Evolutionary conservation across 2,329 filamentous ascomycete species (phyloP).

Genomic region (Sordariomycetes sp.): DNA sequence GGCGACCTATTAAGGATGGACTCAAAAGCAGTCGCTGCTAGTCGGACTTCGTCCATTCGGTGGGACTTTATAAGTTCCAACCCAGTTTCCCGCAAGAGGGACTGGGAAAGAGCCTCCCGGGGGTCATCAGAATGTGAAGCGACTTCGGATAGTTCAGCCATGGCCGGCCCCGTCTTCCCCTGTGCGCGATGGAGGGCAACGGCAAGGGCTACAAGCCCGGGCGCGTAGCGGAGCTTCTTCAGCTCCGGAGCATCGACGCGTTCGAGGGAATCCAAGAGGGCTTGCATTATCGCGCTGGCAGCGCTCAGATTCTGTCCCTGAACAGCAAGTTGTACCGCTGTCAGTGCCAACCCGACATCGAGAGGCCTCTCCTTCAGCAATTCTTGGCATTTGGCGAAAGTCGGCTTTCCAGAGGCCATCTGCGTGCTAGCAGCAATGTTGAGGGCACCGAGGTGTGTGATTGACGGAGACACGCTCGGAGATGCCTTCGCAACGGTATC

Average conservation of each 20-base stretch:
- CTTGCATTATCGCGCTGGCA: constrained; percentile 65
- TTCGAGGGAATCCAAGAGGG: constrained; percentile 64
- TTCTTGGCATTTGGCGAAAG: constrained; percentile 3
- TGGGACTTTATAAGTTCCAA: constrained; percentile 70
- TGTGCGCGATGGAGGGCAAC: constrained; percentile 71
- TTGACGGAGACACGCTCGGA: background rate
- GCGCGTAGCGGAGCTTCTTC: constrained; percentile 66
- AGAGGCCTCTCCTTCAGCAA: constrained; percentile 5
- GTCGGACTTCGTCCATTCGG: constrained; percentile 52
- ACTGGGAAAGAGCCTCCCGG: constrained; percentile 30
- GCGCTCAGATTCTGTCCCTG: constrained; percentile 59
- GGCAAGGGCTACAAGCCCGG: constrained; percentile 71
- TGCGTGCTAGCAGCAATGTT: constrained; percentile 6
- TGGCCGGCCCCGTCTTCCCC: constrained; percentile 61
- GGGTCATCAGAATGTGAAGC: constrained; percentile 70
- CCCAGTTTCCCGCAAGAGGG: constrained; percentile 74
- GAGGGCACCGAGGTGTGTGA: background rate
- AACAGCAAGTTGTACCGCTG: constrained; percentile 72
- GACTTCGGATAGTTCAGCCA: constrained; percentile 65
- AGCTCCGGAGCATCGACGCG: constrained; percentile 42
- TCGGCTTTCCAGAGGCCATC: background rate
- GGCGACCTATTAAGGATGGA: constrained; percentile 55
- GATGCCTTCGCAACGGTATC: background rate
- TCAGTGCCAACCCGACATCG: constrained; percentile 70
- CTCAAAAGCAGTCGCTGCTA: constrained; percentile 71